Evolutionary conservation across 257 asterid species (phyloP).

Genomic region (Nicotiana knightiana): DNA sequence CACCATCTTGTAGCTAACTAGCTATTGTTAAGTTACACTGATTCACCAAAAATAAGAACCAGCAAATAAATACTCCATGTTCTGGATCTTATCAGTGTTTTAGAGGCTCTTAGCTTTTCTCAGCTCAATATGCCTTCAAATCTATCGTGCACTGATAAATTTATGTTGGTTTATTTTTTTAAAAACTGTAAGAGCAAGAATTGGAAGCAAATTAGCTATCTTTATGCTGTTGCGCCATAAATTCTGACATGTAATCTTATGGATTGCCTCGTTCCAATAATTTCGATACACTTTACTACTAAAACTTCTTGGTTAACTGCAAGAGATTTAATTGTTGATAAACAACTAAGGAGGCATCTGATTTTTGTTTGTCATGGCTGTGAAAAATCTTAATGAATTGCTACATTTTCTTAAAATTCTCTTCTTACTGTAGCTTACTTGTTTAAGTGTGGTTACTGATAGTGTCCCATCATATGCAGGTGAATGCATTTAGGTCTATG

Average conservation of each 20-base stretch:
- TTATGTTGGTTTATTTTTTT: too few species aligned
- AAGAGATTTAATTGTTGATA: background rate
- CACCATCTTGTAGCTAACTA: too few species aligned
- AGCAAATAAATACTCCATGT: too few species aligned
- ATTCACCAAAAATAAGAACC: too few species aligned
- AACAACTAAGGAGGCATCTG: background rate
- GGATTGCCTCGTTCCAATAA: background rate
- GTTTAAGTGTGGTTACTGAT: background rate
- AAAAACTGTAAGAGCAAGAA: background rate
- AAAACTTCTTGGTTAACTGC: background rate
- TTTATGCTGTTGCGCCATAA: background rate
- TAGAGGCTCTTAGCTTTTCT: background rate
- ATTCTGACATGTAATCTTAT: background rate
- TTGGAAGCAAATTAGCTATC: background rate
- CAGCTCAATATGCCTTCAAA: background rate
- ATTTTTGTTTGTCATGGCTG: conserved; percentile 1
- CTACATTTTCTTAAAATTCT: background rate
- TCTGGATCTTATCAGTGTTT: too few species aligned
- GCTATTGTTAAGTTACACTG: too few species aligned
- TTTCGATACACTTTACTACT: background rate
- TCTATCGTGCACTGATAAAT: too few species aligned
- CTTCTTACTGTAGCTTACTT: background rate
- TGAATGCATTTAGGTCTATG: conserved; percentile 91
- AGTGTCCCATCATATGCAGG: conserved; percentile 39
- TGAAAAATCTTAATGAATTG: background rate